Evolutionary conservation across 805 yeast genomes (phyloP).

Genomic region (Myxozyma vanderwaltii): DNA sequence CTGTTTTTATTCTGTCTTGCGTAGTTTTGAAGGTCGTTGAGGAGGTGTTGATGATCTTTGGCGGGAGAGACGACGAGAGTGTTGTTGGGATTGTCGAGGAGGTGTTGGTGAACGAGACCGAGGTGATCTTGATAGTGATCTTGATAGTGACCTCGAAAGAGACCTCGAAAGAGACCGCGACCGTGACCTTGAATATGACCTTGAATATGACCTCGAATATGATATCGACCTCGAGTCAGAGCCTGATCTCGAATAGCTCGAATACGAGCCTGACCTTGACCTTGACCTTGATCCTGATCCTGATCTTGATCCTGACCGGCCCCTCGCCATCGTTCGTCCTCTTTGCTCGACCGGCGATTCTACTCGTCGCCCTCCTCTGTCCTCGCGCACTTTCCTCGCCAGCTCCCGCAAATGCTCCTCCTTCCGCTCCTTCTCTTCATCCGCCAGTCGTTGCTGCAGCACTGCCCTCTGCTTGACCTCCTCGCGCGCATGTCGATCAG

Average conservation of each 20-base stretch:
- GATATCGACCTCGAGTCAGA: conserved; percentile 13
- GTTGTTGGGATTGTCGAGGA: background rate
- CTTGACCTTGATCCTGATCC: conserved; percentile 8
- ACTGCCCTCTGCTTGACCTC: conserved; percentile 56
- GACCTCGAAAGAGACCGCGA: conserved; percentile 5
- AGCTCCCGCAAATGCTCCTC: conserved; percentile 55
- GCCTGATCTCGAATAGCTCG: conserved; percentile 11
- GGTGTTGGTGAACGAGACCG: conserved; percentile 4
- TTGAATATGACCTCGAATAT: conserved; percentile 5
- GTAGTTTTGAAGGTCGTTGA: background rate
- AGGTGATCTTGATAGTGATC: conserved; percentile 20
- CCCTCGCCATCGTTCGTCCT: conserved; percentile 5
- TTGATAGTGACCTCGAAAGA: conserved; percentile 14
- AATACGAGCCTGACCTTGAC: conserved; percentile 13
- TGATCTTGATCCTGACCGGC: conserved; percentile 4
- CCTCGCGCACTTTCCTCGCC: conserved; percentile 54
- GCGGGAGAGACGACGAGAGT: background rate
- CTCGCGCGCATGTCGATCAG: conserved; percentile 62
- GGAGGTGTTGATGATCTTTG: background rate
- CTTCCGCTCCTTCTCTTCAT: conserved; percentile 51
- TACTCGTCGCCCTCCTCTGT: conserved; percentile 35
- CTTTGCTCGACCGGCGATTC: conserved; percentile 37
- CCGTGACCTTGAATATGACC: conserved; percentile 4
- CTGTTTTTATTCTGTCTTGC: background rate
- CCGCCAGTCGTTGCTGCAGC: conserved; percentile 53